These are phyloP conservation scores for Symmetrospora coprosmae DNA, from an alignment of 768 basidiomycete genomes.

Conservation along the genomic window DNA sequence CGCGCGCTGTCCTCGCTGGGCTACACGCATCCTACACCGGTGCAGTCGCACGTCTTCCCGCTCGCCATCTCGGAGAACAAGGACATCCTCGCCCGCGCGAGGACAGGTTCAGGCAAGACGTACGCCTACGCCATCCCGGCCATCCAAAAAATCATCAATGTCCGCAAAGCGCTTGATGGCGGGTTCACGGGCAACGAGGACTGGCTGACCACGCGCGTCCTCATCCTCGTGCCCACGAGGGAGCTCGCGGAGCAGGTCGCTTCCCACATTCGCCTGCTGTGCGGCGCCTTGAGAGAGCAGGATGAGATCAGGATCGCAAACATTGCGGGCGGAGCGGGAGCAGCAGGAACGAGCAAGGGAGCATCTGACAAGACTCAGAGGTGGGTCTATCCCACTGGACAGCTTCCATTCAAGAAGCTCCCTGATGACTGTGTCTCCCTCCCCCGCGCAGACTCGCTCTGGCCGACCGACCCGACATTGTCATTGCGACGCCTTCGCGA, in stretches of 20 bases:
- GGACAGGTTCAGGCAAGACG: constrained; percentile 97
- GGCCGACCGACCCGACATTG: constrained; percentile 61
- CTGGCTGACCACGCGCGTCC: constrained; percentile 16
- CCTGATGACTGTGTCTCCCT: no score
- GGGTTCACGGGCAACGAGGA: background rate
- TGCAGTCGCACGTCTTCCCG: constrained; percentile 83
- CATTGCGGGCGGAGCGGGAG: constrained; percentile 54
- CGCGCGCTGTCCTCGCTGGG: constrained; percentile 77
- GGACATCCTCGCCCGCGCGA: constrained; percentile 83
- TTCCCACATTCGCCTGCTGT: constrained; percentile 50
- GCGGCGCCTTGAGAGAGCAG: constrained; percentile 58
- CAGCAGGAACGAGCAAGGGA: constrained; percentile 25
- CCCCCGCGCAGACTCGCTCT: constrained; percentile 32
- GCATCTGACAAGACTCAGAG: constrained; percentile 34
- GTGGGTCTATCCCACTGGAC: constrained; percentile 26
- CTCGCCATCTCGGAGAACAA: constrained; percentile 65
- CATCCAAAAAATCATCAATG: constrained; percentile 62
- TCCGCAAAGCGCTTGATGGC: background rate
- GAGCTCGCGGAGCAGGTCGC: constrained; percentile 86
- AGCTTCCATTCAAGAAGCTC: background rate
- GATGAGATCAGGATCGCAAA: constrained; percentile 55
- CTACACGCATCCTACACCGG: constrained; percentile 78
- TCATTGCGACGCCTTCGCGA: constrained; percentile 64
- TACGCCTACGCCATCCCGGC: constrained; percentile 87
- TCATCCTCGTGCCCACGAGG: constrained; percentile 75